A percentile compares a stretch with the other conserved stretches of the same genome.
Conservation (phyloP, 345 rosid species). For the Rhizophora apiculata region DNA sequence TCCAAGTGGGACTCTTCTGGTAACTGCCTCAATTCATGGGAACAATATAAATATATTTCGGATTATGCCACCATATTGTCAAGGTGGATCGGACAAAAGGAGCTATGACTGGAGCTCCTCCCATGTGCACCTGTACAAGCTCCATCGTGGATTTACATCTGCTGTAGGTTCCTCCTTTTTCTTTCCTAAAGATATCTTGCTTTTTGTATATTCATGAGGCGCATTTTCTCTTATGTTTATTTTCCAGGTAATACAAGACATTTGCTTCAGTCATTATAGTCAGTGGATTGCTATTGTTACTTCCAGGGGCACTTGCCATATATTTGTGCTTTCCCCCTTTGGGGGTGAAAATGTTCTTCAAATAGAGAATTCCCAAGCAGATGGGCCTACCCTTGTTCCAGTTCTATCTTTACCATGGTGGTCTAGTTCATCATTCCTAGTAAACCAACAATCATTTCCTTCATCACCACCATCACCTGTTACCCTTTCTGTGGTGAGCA, state of each 20-base stretch:
- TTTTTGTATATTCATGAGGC: slow-evolving; percentile 11
- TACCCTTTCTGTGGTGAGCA: slow-evolving; percentile 82
- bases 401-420: slow-evolving; percentile 83
- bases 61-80: slow-evolving; percentile 66
- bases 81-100: slow-evolving; percentile 52
- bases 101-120: slow-evolving; percentile 84
- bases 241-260: slow-evolving; percentile 85
- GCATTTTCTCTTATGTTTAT: slow-evolving; percentile 14
- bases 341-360: slow-evolving; percentile 92
- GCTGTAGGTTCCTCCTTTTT: slow-evolving; percentile 54
- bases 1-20: slow-evolving; percentile 88
- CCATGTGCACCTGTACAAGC: slow-evolving; percentile 94
- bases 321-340: slow-evolving; percentile 82
- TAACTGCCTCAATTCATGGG: slow-evolving; percentile 90
- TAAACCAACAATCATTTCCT: slow-evolving; percentile 51
- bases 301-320: slow-evolving; percentile 86
- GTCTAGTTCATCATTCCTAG: slow-evolving; percentile 67
- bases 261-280: slow-evolving; percentile 83
- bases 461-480: slow-evolving; percentile 60
- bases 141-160: slow-evolving; percentile 94
- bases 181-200: slow-evolving; percentile 2
- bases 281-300: slow-evolving; percentile 95
- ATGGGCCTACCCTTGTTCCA: slow-evolving; percentile 67
- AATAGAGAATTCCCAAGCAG: slow-evolving; percentile 59
- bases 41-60: slow-evolving; percentile 88